Conservation (phyloP, 169 alveolate genomes). For the Plasmodium malariae region DNA sequence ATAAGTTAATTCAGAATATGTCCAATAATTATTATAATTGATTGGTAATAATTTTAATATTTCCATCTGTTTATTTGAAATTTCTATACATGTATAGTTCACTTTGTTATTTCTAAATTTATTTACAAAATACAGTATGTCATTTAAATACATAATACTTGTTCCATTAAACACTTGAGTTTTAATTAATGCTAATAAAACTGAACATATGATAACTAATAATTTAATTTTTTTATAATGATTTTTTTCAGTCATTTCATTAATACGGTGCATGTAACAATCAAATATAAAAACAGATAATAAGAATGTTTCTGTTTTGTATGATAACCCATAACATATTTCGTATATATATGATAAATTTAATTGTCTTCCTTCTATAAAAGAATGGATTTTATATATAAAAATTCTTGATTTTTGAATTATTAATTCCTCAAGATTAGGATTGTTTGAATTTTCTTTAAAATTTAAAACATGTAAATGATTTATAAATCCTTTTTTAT, state of each 20-base stretch:
- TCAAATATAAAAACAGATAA: constrained; percentile 63
- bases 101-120: constrained; percentile 41
- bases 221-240: constrained; percentile 63
- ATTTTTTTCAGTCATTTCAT: constrained; percentile 49
- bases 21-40: constrained; percentile 66
- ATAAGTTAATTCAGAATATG: constrained; percentile 64
- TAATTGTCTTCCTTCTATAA: constrained; percentile 41
- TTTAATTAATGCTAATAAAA: constrained; percentile 51
- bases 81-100: constrained; percentile 64
- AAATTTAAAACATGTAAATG: constrained; percentile 43
- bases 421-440: constrained; percentile 25
- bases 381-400: constrained; percentile 58
- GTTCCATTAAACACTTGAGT: constrained; percentile 63
- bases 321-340: constrained; percentile 50
- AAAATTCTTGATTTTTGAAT: constrained; percentile 55
- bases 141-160: constrained; percentile 65
- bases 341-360: constrained; percentile 62
- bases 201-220: constrained; percentile 51
- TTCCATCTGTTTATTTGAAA: constrained; percentile 68
- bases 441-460: constrained; percentile 14
- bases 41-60: constrained; percentile 47
- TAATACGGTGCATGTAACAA: constrained; percentile 54
- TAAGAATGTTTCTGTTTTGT: constrained; percentile 67
- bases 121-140: constrained; percentile 41
- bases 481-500: constrained; percentile 33